Evolutionary conservation across 371 early-diverging fungal species (phyloP).

Genomic region (Mucor mucedo): DNA sequence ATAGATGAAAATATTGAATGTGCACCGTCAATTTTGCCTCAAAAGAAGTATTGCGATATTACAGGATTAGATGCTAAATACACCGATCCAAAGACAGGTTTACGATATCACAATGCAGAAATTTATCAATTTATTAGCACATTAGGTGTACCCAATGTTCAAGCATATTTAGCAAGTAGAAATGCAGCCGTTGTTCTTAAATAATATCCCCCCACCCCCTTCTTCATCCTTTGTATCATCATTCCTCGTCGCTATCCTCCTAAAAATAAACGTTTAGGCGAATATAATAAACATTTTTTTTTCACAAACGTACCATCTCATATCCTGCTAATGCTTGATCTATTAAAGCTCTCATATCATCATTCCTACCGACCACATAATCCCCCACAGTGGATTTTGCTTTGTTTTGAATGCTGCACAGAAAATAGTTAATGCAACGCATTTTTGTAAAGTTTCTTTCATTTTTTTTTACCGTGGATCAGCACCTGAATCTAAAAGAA

Average conservation of each 20-base stretch:
- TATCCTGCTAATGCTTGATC: slow-evolving; percentile 32
- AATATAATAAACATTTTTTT: neutral
- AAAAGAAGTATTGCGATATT: slow-evolving; percentile 91
- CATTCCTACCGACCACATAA: slow-evolving; percentile 21
- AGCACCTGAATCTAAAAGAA: slow-evolving; percentile 60
- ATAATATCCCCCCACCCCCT: slow-evolving; percentile 18
- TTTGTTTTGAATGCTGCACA: slow-evolving; percentile 34
- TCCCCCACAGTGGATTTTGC: slow-evolving; percentile 24
- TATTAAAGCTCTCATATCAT: slow-evolving; percentile 42
- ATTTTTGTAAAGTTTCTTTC: neutral
- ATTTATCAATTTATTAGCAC: slow-evolving; percentile 80
- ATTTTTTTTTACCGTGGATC: slow-evolving; percentile 46
- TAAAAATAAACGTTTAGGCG: slow-evolving; percentile 2
- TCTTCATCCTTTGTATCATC: neutral
- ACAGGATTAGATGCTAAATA: slow-evolving; percentile 86
- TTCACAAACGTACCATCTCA: slow-evolving; percentile 28
- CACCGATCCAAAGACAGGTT: slow-evolving; percentile 86
- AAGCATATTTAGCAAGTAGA: slow-evolving; percentile 79
- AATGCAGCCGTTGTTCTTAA: slow-evolving; percentile 82
- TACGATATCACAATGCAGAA: slow-evolving; percentile 84
- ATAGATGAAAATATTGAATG: slow-evolving; percentile 84
- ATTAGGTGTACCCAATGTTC: slow-evolving; percentile 78
- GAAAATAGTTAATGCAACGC: neutral
- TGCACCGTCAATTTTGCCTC: slow-evolving; percentile 82
- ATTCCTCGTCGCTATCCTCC: slow-evolving; percentile 27